phyloP scores from a whole-genome alignment of 108 stramenopile genomes.

The Chaetoceros tenuissimus region DNA sequence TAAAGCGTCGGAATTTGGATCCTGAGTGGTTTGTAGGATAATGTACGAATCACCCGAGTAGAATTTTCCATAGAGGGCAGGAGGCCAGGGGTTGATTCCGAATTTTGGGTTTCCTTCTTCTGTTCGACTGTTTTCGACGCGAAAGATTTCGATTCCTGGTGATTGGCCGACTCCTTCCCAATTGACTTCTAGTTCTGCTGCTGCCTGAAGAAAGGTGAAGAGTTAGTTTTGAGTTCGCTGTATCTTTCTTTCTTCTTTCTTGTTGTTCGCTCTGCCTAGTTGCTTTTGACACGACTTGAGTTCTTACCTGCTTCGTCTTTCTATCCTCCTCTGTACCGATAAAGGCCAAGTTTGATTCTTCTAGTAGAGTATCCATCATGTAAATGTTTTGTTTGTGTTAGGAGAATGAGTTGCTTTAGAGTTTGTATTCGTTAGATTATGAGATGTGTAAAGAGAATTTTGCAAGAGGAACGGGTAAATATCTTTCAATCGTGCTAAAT shows the following conservation, averaged over 20 bases:
- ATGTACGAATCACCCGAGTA: constrained; percentile 63
- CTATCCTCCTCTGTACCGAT: constrained; percentile 11
- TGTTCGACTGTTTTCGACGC: constrained; percentile 47
- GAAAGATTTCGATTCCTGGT: constrained; percentile 51
- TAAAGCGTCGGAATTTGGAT: constrained; percentile 3
- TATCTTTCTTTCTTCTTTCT: no score
- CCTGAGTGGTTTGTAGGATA: constrained; percentile 34
- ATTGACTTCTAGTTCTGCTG: constrained; percentile 23
- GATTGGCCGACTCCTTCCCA: constrained; percentile 22
- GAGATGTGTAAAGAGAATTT: no score
- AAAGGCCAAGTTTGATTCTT: constrained; percentile 8
- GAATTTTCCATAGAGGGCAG: neutral
- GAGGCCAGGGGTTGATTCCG: constrained; percentile 19
- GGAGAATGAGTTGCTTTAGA: no score
- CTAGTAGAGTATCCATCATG: constrained; percentile 10
- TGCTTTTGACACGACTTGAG: no score
- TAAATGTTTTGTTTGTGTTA: no score
- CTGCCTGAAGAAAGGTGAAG: constrained; percentile 8
- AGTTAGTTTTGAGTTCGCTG: no score
- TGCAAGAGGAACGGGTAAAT: no score
- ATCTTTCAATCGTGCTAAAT: no score
- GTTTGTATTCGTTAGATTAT: no score
- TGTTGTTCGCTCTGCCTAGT: no score
- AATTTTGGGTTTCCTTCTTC: constrained; percentile 37
- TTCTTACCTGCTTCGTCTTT: neutral